These are phyloP conservation scores for Grosmannia penicillata DNA, from an alignment of 2,329 filamentous ascomycete species.

Conservation along the genomic window DNA sequence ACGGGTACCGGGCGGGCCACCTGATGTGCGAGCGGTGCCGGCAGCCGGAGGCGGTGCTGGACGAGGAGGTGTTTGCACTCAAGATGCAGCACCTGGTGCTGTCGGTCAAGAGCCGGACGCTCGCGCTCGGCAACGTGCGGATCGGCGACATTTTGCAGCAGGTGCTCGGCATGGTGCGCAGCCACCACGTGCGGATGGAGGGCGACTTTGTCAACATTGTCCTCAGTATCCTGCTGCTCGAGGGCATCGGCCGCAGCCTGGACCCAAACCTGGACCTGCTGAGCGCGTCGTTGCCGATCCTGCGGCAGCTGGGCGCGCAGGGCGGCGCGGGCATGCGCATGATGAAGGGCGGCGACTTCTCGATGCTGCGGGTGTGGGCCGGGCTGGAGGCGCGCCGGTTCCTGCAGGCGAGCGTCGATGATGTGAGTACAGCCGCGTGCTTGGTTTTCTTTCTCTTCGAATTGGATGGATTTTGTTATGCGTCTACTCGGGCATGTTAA, in stretches of 20 bases:
- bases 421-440: no score
- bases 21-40: slow-evolving; percentile 94
- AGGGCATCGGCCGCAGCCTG: slow-evolving; percentile 80
- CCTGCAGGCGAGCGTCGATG: slow-evolving; percentile 79
- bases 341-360: slow-evolving; percentile 58
- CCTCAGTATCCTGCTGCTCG: slow-evolving; percentile 80
- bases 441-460: not conserved
- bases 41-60: slow-evolving; percentile 78
- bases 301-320: slow-evolving; percentile 73
- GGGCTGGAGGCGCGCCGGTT: slow-evolving; percentile 80
- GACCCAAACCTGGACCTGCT: slow-evolving; percentile 83
- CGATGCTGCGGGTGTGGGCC: slow-evolving; percentile 83
- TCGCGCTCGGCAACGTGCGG: slow-evolving; percentile 86
- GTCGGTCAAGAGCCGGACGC: slow-evolving; percentile 75
- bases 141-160: slow-evolving; percentile 90
- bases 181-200: slow-evolving; percentile 85
- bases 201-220: slow-evolving; percentile 98
- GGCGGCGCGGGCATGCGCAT: slow-evolving; percentile 56
- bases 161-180: slow-evolving; percentile 79
- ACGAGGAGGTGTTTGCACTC: slow-evolving; percentile 79
- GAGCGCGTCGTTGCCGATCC: slow-evolving; percentile 71
- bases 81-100: slow-evolving; percentile 96
- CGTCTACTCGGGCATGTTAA: no score
- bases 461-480: no score
- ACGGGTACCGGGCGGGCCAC: slow-evolving; percentile 87